Base-by-base conservation (phyloP, 2,329 filamentous ascomycete species). In the Parastagonospora avenae region DNA sequence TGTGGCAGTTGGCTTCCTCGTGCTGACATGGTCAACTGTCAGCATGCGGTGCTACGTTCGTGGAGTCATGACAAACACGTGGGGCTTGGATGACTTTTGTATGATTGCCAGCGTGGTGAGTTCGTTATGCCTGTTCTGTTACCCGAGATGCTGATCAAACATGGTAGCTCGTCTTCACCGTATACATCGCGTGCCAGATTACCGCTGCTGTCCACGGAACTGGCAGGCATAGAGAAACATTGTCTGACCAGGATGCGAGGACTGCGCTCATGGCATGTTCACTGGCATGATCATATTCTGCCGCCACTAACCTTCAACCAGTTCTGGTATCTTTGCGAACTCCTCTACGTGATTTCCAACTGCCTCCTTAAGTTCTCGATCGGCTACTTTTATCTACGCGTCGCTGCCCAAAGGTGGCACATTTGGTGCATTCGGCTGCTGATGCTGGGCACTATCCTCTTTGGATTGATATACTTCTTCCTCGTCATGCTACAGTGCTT, bases 311-410 rank as follows among this genome's bases (percentile, higher is more conserved):
- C 57, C 8, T 2, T 4, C 11, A 29, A 8, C 8, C 43, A 76
- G 75, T 76, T 70, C 57, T 84, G 80, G 80, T 84, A 79, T 71
- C 74, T 84, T n/a, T 81, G 80, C 56, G 81, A 84, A 59, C 68
- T 80, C n/a, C 77, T 78, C 54, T 85, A 84, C 62, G 76, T 79
- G 7, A 64, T 80, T 47, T 73, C 76, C 4, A 80, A 75, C 16
- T 73, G 76, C 33, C 62, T 79, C 10, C 74, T 81, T 39, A 82
- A 82, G 51, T 72, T 82, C 32, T 78, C 81, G 1, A 79, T 84
- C 44, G 79, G 67, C 4, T 69, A 82, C n/a, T 82, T 83, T 52
- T 76, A 84, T 37, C 76, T 83, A 11, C 78, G 81, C 42, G 74
- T 85, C 15, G 79, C 80, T 0, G 67, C 79, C 30, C 70, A 75